Evolutionary conservation across 495 filamentous ascomycete genomes (phyloP).

Genomic region (Acidomyces sp.): DNA sequence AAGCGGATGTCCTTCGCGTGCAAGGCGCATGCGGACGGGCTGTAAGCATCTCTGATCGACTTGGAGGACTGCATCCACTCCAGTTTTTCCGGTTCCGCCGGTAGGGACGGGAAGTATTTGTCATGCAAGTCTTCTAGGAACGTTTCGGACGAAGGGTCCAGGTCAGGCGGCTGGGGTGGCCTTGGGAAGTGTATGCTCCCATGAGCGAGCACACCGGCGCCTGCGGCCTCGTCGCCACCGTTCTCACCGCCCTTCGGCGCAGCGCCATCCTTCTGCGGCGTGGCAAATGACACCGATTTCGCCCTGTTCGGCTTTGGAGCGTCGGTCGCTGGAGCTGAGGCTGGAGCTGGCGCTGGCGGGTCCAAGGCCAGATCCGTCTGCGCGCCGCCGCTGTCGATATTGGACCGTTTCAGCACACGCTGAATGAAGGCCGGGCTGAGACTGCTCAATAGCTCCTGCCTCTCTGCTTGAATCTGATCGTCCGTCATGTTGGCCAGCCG

Average conservation of each 20-base stretch:
- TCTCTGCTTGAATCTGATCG: constrained; percentile 64
- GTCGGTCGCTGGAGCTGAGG: constrained; percentile 11
- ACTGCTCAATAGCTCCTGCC: constrained; percentile 54
- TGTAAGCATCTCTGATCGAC: constrained; percentile 49
- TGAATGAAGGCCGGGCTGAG: constrained; percentile 62
- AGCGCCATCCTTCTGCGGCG: constrained; percentile 3
- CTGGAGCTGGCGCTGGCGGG: constrained; percentile 6
- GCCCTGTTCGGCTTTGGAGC: neutral
- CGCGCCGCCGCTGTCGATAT: constrained; percentile 51
- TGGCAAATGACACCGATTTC: constrained; percentile 11
- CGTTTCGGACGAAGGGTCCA: constrained; percentile 67
- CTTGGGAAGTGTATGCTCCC: constrained; percentile 20
- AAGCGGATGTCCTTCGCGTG: constrained; percentile 72
- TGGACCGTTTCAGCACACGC: constrained; percentile 62
- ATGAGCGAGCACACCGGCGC: constrained; percentile 6
- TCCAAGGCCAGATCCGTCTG: constrained; percentile 3
- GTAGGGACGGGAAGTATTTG: constrained; percentile 83
- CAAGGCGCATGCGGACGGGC: constrained; percentile 57
- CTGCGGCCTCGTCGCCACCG: neutral
- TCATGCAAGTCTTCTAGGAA: constrained; percentile 74
- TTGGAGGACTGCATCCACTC: constrained; percentile 70
- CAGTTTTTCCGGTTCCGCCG: constrained; percentile 69
- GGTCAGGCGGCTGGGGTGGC: constrained; percentile 41
- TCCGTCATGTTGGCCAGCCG: constrained; percentile 66
- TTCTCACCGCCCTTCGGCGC: constrained; percentile 3